A percentile compares a stretch with the other conserved stretches of the same genome.
These are phyloP conservation scores for Quercus phellos DNA, from an alignment of 331 rosid species.

Conservation along the genomic window DNA sequence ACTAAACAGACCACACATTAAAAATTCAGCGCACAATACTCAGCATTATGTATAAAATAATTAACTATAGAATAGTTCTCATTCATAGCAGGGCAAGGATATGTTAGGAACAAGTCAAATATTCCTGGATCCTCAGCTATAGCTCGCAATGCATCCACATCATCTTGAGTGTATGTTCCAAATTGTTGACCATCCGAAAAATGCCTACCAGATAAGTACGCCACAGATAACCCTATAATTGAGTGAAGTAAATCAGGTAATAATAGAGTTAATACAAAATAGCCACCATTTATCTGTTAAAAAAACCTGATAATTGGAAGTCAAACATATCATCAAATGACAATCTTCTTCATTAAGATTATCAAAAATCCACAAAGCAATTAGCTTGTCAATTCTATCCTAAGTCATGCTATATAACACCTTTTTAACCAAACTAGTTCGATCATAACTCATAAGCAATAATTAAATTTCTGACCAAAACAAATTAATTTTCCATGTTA, in stretches of 20 bases:
- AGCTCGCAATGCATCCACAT: slow-evolving; percentile 84
- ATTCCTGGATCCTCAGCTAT: slow-evolving; percentile 86
- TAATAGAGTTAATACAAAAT: neutral
- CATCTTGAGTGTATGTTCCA: slow-evolving; percentile 82
- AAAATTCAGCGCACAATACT: slow-evolving; percentile 13
- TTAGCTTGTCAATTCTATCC: neutral
- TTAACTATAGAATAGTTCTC: neutral
- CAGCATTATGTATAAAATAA: neutral
- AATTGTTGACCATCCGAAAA: slow-evolving; percentile 53
- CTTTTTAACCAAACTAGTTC: neutral
- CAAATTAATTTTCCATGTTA: neutral
- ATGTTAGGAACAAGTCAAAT: slow-evolving; percentile 78
- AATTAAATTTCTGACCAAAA: neutral
- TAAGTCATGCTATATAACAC: neutral
- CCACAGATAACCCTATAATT: slow-evolving; percentile 61
- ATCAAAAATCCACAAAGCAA: neutral
- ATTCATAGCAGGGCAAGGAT: slow-evolving; percentile 50
- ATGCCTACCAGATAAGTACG: slow-evolving; percentile 74
- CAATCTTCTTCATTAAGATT: neutral
- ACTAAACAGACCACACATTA: slow-evolving; percentile 12
- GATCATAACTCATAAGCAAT: neutral
- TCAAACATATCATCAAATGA: neutral
- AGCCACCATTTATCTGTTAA: neutral
- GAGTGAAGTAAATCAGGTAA: slow-evolving; percentile 14
- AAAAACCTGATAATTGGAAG: neutral